phyloP scores from a whole-genome alignment of 345 rosid genomes.

The thale cress (Arabidopsis thaliana) region TAIR10.1 NC_003075.7:794001-794500 shows the following conservation, averaged over 20 bases:
- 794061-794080: background rate
- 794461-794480: slow-evolving; percentile 73
- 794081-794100: slow-evolving; percentile 56
- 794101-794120: slow-evolving; percentile 69
- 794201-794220: slow-evolving; percentile 60
- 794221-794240: slow-evolving; percentile 67
- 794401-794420: slow-evolving; percentile 66
- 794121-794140: slow-evolving; percentile 82
- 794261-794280: slow-evolving; percentile 79
- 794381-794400: slow-evolving; percentile 67
- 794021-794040: slow-evolving; percentile 63
- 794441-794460: slow-evolving; percentile 72
- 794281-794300: slow-evolving; percentile 65
- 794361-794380: slow-evolving; percentile 73
- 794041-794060: slow-evolving; percentile 8
- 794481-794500: slow-evolving; percentile 41
- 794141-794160: slow-evolving; percentile 75
- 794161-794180: slow-evolving; percentile 67
- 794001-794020: slow-evolving; percentile 68
- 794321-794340: slow-evolving; percentile 77
- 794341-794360: slow-evolving; percentile 77
- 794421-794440: slow-evolving; percentile 65
- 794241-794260: slow-evolving; percentile 83
- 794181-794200: slow-evolving; percentile 59
- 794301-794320: slow-evolving; percentile 69